A percentile compares a stretch with the other conserved stretches of the same genome.
Conservation (phyloP, 495 filamentous ascomycete genomes). For the Penicillium paxilli region DNA sequence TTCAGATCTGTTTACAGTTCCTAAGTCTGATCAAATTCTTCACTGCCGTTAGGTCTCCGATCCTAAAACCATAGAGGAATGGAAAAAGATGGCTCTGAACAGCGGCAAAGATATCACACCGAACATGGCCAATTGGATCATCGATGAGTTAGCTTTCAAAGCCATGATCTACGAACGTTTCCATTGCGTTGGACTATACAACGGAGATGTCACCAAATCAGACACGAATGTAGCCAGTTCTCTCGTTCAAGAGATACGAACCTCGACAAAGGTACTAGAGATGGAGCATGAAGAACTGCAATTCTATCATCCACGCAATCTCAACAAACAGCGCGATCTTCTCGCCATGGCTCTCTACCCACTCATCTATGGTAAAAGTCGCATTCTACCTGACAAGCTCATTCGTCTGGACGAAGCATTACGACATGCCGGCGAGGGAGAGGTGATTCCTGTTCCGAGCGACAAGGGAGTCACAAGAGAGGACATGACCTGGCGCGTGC, state of each 20-base stretch:
- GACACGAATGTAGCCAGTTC: constrained; percentile 29
- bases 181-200: constrained; percentile 34
- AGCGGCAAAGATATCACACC: constrained; percentile 35
- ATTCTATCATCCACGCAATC: constrained; percentile 22
- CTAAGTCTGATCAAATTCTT: background rate
- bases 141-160: constrained; percentile 53
- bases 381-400: constrained; percentile 25
- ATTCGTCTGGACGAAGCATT: constrained; percentile 31
- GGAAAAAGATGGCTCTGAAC: constrained; percentile 36
- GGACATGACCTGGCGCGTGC: constrained; percentile 46
- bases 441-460: constrained; percentile 23
- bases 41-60: constrained; percentile 35
- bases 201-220: constrained; percentile 41
- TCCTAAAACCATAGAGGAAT: constrained; percentile 33
- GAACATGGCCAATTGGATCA: constrained; percentile 53
- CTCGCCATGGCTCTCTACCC: constrained; percentile 47
- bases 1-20: background rate
- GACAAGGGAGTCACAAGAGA: constrained; percentile 33
- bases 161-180: constrained; percentile 35
- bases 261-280: constrained; percentile 21
- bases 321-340: constrained; percentile 29
- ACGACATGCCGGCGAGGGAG: constrained; percentile 25
- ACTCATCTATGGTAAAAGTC: constrained; percentile 41
- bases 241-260: constrained; percentile 34
- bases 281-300: constrained; percentile 10